Conservation (phyloP, 2,329 filamentous ascomycete species). For the Apiospora saccharicola region DNA sequence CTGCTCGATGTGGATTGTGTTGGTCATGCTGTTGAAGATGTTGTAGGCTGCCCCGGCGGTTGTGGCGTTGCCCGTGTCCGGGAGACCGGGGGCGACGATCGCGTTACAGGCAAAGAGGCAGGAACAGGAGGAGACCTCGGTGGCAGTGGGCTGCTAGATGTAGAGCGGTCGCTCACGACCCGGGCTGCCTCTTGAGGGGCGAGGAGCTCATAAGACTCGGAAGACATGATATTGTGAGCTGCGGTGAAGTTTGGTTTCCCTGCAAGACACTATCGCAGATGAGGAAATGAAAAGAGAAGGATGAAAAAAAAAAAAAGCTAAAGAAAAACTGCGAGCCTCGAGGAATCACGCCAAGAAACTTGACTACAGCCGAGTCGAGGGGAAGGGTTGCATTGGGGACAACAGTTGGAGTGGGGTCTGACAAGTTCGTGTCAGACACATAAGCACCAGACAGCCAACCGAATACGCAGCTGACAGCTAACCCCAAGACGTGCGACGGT, state of each 20-base stretch:
- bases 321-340: background rate
- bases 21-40: no score
- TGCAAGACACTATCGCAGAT: background rate
- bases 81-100: no score
- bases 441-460: background rate
- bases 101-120: background rate
- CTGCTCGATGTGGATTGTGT: no score
- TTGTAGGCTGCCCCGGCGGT: no score
- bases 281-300: background rate
- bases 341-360: background rate
- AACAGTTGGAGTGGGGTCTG: background rate
- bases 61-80: no score
- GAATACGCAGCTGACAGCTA: background rate
- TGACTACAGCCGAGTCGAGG: background rate
- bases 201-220: background rate
- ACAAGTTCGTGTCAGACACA: background rate
- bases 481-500: no score
- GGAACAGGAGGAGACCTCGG: no score
- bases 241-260: background rate
- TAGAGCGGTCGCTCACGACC: background rate
- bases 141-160: background rate
- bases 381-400: background rate
- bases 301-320: background rate
- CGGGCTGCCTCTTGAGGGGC: background rate
- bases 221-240: background rate